A percentile compares a stretch with the other conserved stretches of the same genome.
Evolutionary conservation across 2,329 filamentous ascomycete genomes (phyloP).

Genomic region (Colletotrichum nymphaeae): DNA sequence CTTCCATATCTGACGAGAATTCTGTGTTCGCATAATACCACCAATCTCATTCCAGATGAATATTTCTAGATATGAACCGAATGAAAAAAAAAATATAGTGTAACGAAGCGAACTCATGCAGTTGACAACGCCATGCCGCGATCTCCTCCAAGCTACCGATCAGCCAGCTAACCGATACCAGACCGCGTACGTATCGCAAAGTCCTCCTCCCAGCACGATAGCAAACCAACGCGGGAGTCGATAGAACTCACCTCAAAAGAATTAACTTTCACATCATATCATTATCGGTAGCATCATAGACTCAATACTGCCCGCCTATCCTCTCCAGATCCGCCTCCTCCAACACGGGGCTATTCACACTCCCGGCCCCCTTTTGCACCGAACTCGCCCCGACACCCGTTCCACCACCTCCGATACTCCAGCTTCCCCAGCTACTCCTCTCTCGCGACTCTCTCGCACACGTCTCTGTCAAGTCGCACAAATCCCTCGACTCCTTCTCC

Average conservation of each 20-base stretch:
- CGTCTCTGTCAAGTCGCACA: slow-evolving; percentile 45
- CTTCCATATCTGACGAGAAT: no score
- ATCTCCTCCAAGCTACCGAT: neutral
- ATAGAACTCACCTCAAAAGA: no score
- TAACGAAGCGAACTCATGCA: no score
- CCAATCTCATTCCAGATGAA: no score
- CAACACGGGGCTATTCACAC: slow-evolving; percentile 38
- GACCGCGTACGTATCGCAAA: neutral
- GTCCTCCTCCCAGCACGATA: no score
- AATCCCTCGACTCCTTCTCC: slow-evolving; percentile 41
- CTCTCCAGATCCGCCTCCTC: slow-evolving; percentile 43
- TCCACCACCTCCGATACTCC: slow-evolving; percentile 36
- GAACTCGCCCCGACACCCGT: slow-evolving; percentile 8
- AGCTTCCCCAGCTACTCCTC: slow-evolving; percentile 50
- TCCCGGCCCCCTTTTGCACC: slow-evolving; percentile 27
- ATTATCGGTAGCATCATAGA: neutral
- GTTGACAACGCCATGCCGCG: neutral
- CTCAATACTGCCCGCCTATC: slow-evolving; percentile 42
- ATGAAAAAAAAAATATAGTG: no score
- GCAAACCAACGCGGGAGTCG: neutral
- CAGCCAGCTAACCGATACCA: neutral
- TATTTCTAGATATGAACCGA: no score
- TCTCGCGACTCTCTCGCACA: slow-evolving; percentile 44
- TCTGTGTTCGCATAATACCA: no score
- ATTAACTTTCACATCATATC: no score